These are phyloP conservation scores for Rhynchospora pubera DNA, from an alignment of 176 grass and related monocot species.

Conservation along the genomic window DNA sequence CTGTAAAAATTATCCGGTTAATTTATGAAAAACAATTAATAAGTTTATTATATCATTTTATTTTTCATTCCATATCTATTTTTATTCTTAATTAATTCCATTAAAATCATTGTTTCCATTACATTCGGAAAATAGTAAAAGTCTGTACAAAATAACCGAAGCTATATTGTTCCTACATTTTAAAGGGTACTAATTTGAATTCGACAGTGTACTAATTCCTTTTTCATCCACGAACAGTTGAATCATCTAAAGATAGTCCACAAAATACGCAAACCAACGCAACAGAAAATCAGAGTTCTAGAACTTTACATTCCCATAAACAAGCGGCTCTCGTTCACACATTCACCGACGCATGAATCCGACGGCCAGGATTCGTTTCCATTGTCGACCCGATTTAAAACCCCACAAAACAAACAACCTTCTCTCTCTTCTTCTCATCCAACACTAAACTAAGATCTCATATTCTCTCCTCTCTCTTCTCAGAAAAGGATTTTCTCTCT, in stretches of 20 bases:
- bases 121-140: too few relatives aligned
- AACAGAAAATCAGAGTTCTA: neutral
- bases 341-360: constrained; percentile 28
- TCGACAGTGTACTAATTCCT: too few relatives aligned
- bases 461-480: neutral
- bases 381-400: constrained; percentile 44
- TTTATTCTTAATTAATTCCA: too few relatives aligned
- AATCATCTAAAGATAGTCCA: neutral
- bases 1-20: too few relatives aligned
- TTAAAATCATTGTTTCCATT: too few relatives aligned
- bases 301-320: neutral
- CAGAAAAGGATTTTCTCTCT: too few relatives aligned
- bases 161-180: too few relatives aligned
- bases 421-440: constrained; percentile 12
- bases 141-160: too few relatives aligned
- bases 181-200: too few relatives aligned
- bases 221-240: neutral
- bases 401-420: neutral
- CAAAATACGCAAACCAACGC: neutral
- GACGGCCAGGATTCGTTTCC: constrained; percentile 16
- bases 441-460: neutral
- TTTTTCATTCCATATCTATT: neutral
- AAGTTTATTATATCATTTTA: neutral
- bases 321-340: neutral
- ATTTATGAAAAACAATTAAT: too few relatives aligned